Conservation (phyloP, 805 yeast species). For the Gaillardinia entomophila region DNA sequence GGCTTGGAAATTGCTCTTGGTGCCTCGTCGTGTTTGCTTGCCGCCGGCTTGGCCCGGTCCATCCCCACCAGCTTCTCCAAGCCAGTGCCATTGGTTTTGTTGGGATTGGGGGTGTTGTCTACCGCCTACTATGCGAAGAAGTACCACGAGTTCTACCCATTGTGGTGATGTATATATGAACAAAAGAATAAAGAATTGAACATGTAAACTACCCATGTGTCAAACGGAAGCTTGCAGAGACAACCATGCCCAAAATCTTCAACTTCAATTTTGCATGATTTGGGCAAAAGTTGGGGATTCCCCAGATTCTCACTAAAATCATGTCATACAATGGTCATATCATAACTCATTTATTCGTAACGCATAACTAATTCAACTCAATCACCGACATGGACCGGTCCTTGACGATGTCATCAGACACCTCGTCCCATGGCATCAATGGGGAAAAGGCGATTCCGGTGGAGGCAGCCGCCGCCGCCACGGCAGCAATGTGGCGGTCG, state of each 20-base stretch:
- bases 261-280: not conserved
- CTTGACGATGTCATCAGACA: not conserved
- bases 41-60: slow-evolving; percentile 72
- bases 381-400: slow-evolving; percentile 16
- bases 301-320: too few species aligned
- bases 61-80: slow-evolving; percentile 52
- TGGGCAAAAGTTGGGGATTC: not conserved
- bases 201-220: not conserved
- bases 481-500: slow-evolving; percentile 2
- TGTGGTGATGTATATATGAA: slow-evolving; percentile 1
- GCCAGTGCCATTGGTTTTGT: slow-evolving; percentile 69
- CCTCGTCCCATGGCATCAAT: not conserved
- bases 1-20: slow-evolving; percentile 80
- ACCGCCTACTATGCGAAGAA: slow-evolving; percentile 67
- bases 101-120: slow-evolving; percentile 58
- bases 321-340: too few species aligned
- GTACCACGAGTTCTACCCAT: slow-evolving; percentile 64
- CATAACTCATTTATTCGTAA: too few species aligned
- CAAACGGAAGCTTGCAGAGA: not conserved
- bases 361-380: slow-evolving; percentile 21
- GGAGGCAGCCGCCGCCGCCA: not conserved
- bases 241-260: too few species aligned
- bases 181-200: not conserved
- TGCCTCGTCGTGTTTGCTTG: slow-evolving; percentile 58
- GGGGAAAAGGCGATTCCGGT: not conserved